Conservation (phyloP, 257 asterid species). For the Gynochthodes officinalis region DNA sequence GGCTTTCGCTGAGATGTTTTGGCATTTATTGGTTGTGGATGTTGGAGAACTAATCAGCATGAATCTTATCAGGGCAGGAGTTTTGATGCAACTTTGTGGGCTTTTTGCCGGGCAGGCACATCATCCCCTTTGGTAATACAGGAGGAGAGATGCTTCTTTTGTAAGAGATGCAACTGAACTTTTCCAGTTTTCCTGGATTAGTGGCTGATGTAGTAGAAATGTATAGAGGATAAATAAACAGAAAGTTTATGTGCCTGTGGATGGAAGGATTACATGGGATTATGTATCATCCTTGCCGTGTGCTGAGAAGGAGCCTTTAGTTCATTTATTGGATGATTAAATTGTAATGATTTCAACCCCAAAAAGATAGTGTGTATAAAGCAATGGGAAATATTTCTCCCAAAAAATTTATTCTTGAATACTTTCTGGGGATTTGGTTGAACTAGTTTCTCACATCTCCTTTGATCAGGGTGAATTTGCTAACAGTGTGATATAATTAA, state of each 20-base stretch:
- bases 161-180: background rate
- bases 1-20: background rate
- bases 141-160: background rate
- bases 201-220: background rate
- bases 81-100: background rate
- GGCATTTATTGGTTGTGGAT: conserved; percentile 3
- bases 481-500: too few species aligned
- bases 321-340: background rate
- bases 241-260: background rate
- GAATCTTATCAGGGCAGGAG: background rate
- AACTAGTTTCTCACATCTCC: too few species aligned
- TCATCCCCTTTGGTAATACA: background rate
- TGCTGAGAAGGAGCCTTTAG: background rate
- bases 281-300: background rate
- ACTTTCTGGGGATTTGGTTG: too few species aligned
- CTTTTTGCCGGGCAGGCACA: background rate
- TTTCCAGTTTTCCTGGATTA: background rate
- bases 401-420: too few species aligned
- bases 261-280: background rate
- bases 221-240: background rate
- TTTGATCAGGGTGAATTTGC: too few species aligned
- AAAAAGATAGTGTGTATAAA: background rate
- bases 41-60: background rate
- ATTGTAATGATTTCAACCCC: background rate
- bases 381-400: background rate